phyloP scores from a whole-genome alignment of 352 stramenopile genomes.

The Phytopythium oedochilum region DNA sequence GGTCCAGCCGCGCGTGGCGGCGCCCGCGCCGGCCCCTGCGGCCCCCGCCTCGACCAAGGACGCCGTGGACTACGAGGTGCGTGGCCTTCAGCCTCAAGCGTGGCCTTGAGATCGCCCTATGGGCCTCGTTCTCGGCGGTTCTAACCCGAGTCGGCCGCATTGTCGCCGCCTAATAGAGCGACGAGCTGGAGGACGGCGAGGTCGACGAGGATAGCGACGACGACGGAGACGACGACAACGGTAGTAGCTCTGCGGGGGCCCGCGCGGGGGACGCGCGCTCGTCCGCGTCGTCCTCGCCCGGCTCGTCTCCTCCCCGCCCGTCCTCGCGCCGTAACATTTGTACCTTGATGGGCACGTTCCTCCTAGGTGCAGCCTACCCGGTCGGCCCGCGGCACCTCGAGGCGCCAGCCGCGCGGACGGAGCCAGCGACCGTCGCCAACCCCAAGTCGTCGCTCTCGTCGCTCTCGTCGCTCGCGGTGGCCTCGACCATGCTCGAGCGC shows the following conservation, averaged over 20 bases:
- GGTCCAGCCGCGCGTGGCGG: constrained; percentile 57
- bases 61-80: constrained; percentile 30
- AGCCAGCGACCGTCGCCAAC: constrained; percentile 5
- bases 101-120: too few relatives aligned
- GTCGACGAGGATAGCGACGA: constrained; percentile 29
- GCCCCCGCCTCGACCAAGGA: constrained; percentile 15
- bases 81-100: too few relatives aligned
- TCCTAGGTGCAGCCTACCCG: constrained; percentile 61
- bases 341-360: constrained; percentile 86
- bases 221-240: constrained; percentile 37
- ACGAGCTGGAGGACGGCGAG: constrained; percentile 28
- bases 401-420: constrained; percentile 3
- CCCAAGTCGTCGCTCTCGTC: constrained; percentile 1
- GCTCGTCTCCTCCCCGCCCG: constrained; percentile 13
- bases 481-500: constrained; percentile 77
- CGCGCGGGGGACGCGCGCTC: constrained; percentile 14
- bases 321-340: constrained; percentile 73
- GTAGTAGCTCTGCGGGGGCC: constrained; percentile 19
- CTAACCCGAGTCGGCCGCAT: too few relatives aligned
- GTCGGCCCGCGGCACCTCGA: constrained; percentile 15
- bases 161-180: too few relatives aligned
- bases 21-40: not conserved
- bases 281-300: constrained; percentile 2
- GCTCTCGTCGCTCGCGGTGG: constrained; percentile 1
- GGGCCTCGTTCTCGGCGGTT: too few relatives aligned